Evolutionary conservation across 768 basidiomycete species (phyloP).

Genomic region (Boletus pseudo-olivaceus): DNA sequence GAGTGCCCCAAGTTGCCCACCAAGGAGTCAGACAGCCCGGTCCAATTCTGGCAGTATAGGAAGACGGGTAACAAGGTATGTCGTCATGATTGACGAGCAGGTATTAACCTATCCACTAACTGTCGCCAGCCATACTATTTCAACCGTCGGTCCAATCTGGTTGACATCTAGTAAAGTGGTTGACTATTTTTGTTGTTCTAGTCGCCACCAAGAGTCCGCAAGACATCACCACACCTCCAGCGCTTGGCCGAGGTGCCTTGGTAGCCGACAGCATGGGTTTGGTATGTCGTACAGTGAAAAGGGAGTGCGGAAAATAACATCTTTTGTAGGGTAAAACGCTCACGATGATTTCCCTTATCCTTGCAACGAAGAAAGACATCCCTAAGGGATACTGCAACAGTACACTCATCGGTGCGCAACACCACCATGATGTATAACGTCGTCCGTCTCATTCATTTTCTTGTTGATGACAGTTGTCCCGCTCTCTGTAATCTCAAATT

Average conservation of each 20-base stretch:
- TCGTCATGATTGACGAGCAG: not conserved
- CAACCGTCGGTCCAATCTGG: constrained; percentile 48
- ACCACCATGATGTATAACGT: not conserved
- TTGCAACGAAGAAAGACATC: constrained; percentile 70
- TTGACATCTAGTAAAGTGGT: not conserved
- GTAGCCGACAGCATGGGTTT: constrained; percentile 89
- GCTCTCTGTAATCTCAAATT: constrained; percentile 81
- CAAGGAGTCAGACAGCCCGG: constrained; percentile 62
- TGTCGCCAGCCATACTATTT: constrained; percentile 54
- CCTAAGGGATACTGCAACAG: constrained; percentile 54
- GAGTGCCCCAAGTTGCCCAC: constrained; percentile 78
- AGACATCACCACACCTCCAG: constrained; percentile 45
- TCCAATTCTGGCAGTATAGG: constrained; percentile 86
- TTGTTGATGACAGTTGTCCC: constrained; percentile 56
- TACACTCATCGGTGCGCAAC: constrained; percentile 71
- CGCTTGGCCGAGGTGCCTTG: constrained; percentile 79
- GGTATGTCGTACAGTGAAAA: constrained; percentile 25
- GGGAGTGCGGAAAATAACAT: constrained; percentile 2
- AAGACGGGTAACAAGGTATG: constrained; percentile 54
- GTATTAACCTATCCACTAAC: not conserved
- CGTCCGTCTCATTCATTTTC: not conserved
- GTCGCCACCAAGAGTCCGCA: constrained; percentile 84
- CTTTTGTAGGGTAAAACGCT: constrained; percentile 79
- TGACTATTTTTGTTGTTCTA: constrained; percentile 23
- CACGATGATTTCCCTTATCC: constrained; percentile 77